Evolutionary conservation across 2,329 filamentous ascomycete species (phyloP).

Genomic region (Pyrenophora seminiperda): DNA sequence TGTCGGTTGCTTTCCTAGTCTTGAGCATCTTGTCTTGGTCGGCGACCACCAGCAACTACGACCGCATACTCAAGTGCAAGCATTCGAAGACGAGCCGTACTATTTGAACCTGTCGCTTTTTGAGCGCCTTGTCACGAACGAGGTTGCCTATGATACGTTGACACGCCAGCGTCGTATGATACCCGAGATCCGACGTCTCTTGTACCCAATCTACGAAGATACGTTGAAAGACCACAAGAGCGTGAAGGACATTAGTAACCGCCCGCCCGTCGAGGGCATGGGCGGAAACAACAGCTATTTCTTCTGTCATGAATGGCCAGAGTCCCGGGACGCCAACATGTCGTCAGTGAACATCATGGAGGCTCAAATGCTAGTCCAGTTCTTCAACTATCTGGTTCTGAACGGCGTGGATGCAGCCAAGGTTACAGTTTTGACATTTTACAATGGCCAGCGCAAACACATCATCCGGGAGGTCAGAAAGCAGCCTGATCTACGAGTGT

Average conservation of each 20-base stretch:
- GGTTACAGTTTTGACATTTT: constrained; percentile 86
- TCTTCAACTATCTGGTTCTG: constrained; percentile 72
- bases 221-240: constrained; percentile 62
- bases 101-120: constrained; percentile 77
- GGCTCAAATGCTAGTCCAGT: constrained; percentile 74
- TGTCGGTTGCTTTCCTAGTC: constrained; percentile 63
- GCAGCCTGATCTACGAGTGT: constrained; percentile 49
- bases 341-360: constrained; percentile 74
- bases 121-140: constrained; percentile 72
- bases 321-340: constrained; percentile 65
- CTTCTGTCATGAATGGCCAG: constrained; percentile 68
- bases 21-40: constrained; percentile 70
- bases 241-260: constrained; percentile 54
- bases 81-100: constrained; percentile 65
- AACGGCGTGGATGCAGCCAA: constrained; percentile 65
- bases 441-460: constrained; percentile 77
- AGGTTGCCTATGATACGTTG: constrained; percentile 67
- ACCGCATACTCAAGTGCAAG: constrained; percentile 67
- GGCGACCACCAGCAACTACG: constrained; percentile 83
- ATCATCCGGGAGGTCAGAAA: constrained; percentile 59
- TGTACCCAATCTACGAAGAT: constrained; percentile 66
- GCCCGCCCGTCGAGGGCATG: constrained; percentile 66
- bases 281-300: constrained; percentile 64
- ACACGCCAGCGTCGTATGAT: constrained; percentile 74
- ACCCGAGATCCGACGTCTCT: constrained; percentile 66